phyloP scores from a whole-genome alignment of 805 yeast genomes.

The Pichia californica region DNA sequence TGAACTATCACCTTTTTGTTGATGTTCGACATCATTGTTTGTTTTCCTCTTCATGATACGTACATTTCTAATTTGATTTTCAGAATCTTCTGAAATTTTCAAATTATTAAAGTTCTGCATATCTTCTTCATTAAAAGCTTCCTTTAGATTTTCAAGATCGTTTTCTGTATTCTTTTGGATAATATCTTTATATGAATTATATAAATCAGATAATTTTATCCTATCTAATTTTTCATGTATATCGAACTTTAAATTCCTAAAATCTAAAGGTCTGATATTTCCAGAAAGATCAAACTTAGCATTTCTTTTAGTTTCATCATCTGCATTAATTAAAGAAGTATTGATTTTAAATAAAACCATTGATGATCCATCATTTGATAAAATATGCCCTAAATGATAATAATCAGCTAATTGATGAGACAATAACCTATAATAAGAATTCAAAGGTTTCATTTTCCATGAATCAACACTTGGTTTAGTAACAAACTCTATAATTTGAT shows the following conservation, averaged over 20 bases:
- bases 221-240: slow-evolving; percentile 29
- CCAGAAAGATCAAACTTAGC: slow-evolving; percentile 29
- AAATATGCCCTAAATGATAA: slow-evolving; percentile 52
- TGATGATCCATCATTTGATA: slow-evolving; percentile 45
- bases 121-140: background rate
- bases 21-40: background rate
- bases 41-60: slow-evolving; percentile 9
- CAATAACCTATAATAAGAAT: slow-evolving; percentile 61
- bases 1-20: too few relatives aligned
- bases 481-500: slow-evolving; percentile 40
- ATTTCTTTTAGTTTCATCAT: slow-evolving; percentile 26
- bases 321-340: slow-evolving; percentile 31
- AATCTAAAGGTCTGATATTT: slow-evolving; percentile 28
- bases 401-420: slow-evolving; percentile 68
- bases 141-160: too few relatives aligned
- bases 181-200: slow-evolving; percentile 8
- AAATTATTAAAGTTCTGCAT: background rate
- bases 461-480: slow-evolving; percentile 34
- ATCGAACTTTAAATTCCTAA: slow-evolving; percentile 26
- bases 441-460: slow-evolving; percentile 46
- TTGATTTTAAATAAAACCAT: slow-evolving; percentile 35
- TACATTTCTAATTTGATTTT: background rate
- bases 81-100: background rate
- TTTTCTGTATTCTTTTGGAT: background rate
- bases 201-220: slow-evolving; percentile 24